Percentiles rank a stretch among this genome's conserved stretches.
Evolutionary conservation across 768 basidiomycete species (phyloP).

Genomic region (Kwoniella sp.): DNA sequence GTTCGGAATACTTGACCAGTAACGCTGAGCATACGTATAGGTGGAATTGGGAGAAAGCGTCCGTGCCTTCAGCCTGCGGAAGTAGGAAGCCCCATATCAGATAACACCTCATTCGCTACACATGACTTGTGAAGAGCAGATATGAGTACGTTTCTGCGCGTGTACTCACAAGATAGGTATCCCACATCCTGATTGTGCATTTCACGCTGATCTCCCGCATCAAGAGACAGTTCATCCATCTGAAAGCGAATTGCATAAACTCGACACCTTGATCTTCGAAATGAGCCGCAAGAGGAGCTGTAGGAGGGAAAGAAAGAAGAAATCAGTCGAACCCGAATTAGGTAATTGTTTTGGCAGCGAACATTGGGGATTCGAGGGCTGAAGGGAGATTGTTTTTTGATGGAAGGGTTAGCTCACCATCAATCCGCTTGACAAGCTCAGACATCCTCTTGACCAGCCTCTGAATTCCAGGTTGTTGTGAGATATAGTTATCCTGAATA

Average conservation of each 20-base stretch:
- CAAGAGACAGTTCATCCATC: constrained; percentile 99
- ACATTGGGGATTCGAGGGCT: not conserved
- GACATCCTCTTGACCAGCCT: constrained; percentile 91
- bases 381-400: too few species aligned
- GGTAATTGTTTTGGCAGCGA: not conserved
- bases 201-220: constrained; percentile 97
- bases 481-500: constrained; percentile 98
- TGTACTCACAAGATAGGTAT: constrained; percentile 85
- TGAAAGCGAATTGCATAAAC: constrained; percentile 99
- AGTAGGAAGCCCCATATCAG: not conserved
- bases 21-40: constrained; percentile 98
- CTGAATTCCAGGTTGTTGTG: constrained; percentile 94
- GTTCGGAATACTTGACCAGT: constrained; percentile 91
- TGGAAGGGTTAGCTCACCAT: constrained; percentile 52
- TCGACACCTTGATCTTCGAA: constrained; percentile 89
- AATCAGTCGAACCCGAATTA: too few species aligned
- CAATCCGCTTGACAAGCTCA: constrained; percentile 69
- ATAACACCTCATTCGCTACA: too few species aligned
- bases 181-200: constrained; percentile 99
- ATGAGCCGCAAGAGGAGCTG: constrained; percentile 84
- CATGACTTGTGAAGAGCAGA: too few species aligned
- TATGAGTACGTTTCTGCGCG: too few species aligned
- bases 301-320: not conserved
- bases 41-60: constrained; percentile 98
- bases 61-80: constrained; percentile 85